A percentile compares a stretch with the other conserved stretches of the same genome.
These are phyloP conservation scores for Diutina catenulata DNA, from an alignment of 1,139 yeast species.

Conservation along the genomic window DNA sequence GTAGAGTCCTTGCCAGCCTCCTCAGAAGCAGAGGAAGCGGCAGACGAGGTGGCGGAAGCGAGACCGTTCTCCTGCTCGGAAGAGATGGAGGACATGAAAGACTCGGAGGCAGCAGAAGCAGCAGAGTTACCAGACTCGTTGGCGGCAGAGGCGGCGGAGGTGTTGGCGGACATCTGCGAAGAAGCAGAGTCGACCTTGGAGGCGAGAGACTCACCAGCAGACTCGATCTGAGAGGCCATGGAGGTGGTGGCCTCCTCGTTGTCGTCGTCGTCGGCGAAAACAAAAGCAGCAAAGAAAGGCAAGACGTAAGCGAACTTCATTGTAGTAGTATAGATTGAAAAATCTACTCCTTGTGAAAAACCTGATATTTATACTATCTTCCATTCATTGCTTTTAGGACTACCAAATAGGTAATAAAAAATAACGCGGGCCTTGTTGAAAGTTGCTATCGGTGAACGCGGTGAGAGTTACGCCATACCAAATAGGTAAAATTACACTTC, in stretches of 20 bases:
- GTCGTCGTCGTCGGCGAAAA: not conserved
- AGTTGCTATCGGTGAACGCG: not conserved
- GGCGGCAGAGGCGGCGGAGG: not conserved
- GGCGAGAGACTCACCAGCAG: not conserved
- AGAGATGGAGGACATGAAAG: constrained; percentile 8
- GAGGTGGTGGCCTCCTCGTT: not conserved
- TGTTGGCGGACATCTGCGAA: constrained; percentile 5
- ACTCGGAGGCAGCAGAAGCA: constrained; percentile 6
- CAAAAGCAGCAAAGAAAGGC: not conserved
- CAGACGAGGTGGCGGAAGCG: not conserved
- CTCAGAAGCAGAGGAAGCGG: constrained; percentile 8
- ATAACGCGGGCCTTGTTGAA: not conserved
- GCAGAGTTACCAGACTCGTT: constrained; percentile 7
- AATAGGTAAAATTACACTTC: not conserved
- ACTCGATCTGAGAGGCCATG: not conserved
- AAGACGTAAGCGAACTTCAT: not conserved
- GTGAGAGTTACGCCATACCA: not conserved
- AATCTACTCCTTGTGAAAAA: no score
- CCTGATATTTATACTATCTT: no score
- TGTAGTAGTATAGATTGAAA: not conserved
- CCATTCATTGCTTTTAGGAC: no score
- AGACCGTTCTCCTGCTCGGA: not conserved
- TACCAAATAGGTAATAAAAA: not conserved
- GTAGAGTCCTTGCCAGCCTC: constrained; percentile 6
- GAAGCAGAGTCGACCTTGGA: not conserved